Conservation (phyloP, 768 basidiomycete genomes). For the Coprinellus aureogranulatus region DNA sequence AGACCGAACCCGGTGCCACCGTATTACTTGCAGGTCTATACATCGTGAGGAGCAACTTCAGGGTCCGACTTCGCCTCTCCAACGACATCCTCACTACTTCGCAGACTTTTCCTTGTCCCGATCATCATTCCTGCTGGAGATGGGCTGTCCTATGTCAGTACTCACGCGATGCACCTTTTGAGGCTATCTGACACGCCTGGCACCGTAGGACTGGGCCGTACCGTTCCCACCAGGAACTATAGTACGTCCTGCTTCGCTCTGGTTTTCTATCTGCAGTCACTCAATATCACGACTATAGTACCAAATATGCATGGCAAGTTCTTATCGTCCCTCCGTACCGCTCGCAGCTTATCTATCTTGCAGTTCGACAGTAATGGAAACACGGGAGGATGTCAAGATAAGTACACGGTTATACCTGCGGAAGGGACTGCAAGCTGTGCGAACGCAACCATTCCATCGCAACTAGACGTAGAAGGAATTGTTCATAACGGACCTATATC, state of each 20-base stretch:
- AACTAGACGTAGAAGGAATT: constrained; percentile 44
- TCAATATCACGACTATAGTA: constrained; percentile 34
- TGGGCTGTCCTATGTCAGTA: constrained; percentile 46
- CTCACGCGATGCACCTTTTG: not conserved
- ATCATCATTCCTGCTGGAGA: constrained; percentile 50
- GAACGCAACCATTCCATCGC: constrained; percentile 47
- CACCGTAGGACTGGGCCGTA: constrained; percentile 51
- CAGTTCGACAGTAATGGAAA: constrained; percentile 58
- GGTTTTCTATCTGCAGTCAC: not conserved
- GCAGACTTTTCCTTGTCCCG: constrained; percentile 49
- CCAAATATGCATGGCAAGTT: constrained; percentile 64
- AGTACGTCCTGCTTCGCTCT: constrained; percentile 23
- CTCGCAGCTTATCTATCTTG: not conserved
- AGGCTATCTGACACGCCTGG: not conserved
- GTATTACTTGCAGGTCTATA: constrained; percentile 59
- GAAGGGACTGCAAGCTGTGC: constrained; percentile 40
- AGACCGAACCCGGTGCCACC: constrained; percentile 58
- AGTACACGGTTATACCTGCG: constrained; percentile 54
- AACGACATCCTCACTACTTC: not conserved
- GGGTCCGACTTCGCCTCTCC: not conserved
- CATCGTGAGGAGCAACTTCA: constrained; percentile 44
- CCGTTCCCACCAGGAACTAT: constrained; percentile 59
- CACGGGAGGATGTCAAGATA: constrained; percentile 59
- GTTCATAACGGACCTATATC: constrained; percentile 51
- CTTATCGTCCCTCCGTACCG: not conserved